Conservation (phyloP, 2,329 filamentous ascomycete species). For the Diaporthe amygdali region DNA sequence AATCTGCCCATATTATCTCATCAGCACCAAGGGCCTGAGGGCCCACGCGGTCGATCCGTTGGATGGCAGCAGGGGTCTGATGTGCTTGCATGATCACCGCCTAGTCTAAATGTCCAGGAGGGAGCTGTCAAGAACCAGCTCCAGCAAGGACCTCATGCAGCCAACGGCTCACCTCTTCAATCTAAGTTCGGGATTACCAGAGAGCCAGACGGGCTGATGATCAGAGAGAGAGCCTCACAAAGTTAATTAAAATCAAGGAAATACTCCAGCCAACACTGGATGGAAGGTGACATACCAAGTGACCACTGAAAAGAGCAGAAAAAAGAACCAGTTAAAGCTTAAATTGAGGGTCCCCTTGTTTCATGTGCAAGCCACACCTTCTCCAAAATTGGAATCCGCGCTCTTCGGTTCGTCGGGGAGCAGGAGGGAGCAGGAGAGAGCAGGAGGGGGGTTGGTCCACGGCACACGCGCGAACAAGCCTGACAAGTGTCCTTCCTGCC, state of each 20-base stretch:
- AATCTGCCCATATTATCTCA: slow-evolving; percentile 8
- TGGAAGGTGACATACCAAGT: neutral
- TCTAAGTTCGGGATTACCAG: neutral
- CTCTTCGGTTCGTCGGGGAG: neutral
- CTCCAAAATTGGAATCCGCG: slow-evolving; percentile 12
- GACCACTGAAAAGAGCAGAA: neutral
- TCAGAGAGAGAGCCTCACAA: slow-evolving; percentile 2
- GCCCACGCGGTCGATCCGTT: slow-evolving; percentile 1
- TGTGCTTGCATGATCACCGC: neutral
- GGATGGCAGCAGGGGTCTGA: neutral
- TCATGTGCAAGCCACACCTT: slow-evolving; percentile 7
- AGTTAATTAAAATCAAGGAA: neutral
- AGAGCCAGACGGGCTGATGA: neutral
- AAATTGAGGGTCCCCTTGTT: slow-evolving; percentile 16
- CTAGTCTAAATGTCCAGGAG: neutral
- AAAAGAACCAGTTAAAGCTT: neutral
- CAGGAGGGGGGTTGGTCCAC: too few relatives aligned
- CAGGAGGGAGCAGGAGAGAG: neutral
- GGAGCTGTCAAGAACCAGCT: too few relatives aligned
- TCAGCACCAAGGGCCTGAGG: neutral
- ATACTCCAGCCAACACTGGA: neutral
- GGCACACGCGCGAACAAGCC: too few relatives aligned
- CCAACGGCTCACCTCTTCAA: neutral
- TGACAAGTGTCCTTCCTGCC: neutral
- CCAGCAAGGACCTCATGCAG: too few relatives aligned